Evolutionary conservation across 257 asterid genomes (phyloP).

Genomic region (Scutellaria baicalensis): DNA sequence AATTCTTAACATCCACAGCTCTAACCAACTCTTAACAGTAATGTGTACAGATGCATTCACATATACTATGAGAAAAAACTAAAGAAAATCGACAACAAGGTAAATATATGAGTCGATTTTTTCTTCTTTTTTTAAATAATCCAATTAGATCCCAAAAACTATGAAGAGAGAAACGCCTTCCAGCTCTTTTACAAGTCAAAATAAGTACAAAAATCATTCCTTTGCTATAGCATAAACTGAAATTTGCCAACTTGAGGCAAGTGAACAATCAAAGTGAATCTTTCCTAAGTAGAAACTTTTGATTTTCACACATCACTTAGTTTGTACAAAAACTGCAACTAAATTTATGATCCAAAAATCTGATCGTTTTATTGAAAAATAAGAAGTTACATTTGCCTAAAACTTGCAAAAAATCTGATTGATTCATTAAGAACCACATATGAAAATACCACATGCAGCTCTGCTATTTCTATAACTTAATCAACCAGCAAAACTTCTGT

Average conservation of each 20-base stretch:
- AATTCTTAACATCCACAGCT: conserved; percentile 1
- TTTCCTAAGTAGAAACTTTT: neutral
- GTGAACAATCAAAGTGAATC: neutral
- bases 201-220: neutral
- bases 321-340: neutral
- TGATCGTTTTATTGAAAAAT: too few species aligned
- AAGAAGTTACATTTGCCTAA: neutral
- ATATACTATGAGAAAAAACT: neutral
- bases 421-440: neutral
- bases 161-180: neutral
- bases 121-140: neutral
- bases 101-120: neutral
- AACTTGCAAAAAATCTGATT: neutral
- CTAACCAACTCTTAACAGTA: neutral
- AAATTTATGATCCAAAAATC: too few species aligned
- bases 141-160: neutral
- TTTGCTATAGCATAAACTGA: neutral
- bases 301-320: neutral
- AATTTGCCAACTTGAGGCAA: neutral
- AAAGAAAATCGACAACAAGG: too few species aligned
- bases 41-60: neutral
- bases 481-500: neutral
- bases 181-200: neutral
- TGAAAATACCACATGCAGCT: neutral
- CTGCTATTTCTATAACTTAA: neutral